Base-by-base conservation (phyloP, 1,284 basidiomycete species). In the Malassezia pachydermatis region DNA sequence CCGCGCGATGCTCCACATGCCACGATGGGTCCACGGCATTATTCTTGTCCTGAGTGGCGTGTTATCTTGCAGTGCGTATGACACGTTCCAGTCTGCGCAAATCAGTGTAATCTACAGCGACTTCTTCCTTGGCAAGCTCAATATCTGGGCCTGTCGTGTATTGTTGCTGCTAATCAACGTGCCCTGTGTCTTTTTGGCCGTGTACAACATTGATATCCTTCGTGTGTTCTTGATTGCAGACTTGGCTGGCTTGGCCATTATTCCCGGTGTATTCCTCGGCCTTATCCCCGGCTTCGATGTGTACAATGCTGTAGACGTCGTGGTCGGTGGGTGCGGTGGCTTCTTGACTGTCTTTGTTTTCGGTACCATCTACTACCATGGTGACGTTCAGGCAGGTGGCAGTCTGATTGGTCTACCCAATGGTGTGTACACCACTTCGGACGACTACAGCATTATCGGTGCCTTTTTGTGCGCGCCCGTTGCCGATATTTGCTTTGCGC, bases 41-140 rank as follows among this genome's bases (percentile, higher is more conserved):
- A 58, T 68, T 11, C 53, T 72, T 7, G 70, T 72, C 5, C 57
- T 72, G 10, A 57, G 63, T 10, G 64, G 65, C 17, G 60, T 63
- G 38, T 59, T 72, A 9, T 61, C 58, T 9, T 70, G 61, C n/a
- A 68, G 67, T 35, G 70, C 70, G 4, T 72, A 72, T 54, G 70
- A 72, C 50, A 72, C 70, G 5, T 63, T 72, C 44, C 70, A 72
- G 54, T 62, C 60, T 24, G 70, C 70, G 3, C 65, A 70, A 53
- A 72, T 72, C 45, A 65, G 66, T 40, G 70, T 70, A 7, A 70
- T 72, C 19, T 54, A 69, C 48, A 70, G 67, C 49, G 70, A 72
- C 44, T 58, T 72, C 22, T 70, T 72, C 45, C 48, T 71, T 8
- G 64, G 67, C 17, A 60, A 62, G 20, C 40, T 72, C 48, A 72